phyloP scores from a whole-genome alignment of 2,329 filamentous ascomycete genomes.

The Calonectria pseudoturangicola region DNA sequence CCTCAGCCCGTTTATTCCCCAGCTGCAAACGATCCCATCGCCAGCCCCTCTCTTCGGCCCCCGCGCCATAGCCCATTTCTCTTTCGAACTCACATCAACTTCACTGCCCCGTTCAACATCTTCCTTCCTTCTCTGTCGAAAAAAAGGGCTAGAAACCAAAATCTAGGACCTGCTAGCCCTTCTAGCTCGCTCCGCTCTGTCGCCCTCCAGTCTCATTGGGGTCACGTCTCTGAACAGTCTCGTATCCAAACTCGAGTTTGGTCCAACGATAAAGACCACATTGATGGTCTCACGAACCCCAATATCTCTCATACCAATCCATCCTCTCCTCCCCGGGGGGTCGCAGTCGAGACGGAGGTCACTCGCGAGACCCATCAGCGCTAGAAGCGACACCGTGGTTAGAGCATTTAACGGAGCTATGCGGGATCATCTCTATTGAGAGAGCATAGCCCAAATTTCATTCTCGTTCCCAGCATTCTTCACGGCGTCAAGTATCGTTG shows the following conservation, averaged over 20 bases:
- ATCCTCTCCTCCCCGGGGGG: constrained; percentile 40
- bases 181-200: constrained; percentile 44
- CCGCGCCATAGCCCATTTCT: constrained; percentile 58
- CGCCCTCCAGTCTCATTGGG: constrained; percentile 40
- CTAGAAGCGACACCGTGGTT: constrained; percentile 48
- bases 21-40: neutral
- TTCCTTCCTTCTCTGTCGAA: constrained; percentile 46
- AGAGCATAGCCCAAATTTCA: neutral
- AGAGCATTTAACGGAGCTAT: constrained; percentile 27
- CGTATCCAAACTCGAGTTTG: constrained; percentile 55
- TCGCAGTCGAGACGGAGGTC: constrained; percentile 54
- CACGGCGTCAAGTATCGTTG: neutral
- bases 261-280: constrained; percentile 49
- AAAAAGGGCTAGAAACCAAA: constrained; percentile 34
- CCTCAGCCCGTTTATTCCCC: constrained; percentile 29
- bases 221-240: constrained; percentile 34
- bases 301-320: constrained; percentile 28
- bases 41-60: constrained; percentile 37
- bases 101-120: constrained; percentile 50
- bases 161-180: constrained; percentile 33
- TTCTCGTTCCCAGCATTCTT: neutral
- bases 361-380: constrained; percentile 51
- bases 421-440: neutral
- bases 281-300: constrained; percentile 28
- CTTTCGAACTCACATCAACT: constrained; percentile 58